These are phyloP conservation scores for Cercospora canescens DNA, from an alignment of 2,329 filamentous ascomycete genomes.

Conservation along the genomic window DNA sequence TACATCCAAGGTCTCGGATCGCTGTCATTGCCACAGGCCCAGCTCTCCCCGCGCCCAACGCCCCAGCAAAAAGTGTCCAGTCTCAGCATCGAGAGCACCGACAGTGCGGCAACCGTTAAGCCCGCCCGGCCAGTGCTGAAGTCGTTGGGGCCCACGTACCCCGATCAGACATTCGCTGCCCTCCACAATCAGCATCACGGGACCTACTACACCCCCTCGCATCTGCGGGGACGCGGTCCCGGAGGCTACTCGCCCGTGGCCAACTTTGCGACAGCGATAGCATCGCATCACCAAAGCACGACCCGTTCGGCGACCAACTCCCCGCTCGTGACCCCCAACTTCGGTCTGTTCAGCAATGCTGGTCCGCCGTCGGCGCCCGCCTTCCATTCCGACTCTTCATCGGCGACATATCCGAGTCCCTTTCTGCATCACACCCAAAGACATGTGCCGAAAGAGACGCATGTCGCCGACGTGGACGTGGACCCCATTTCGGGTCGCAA, in stretches of 20 bases:
- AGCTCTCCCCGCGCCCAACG: constrained; percentile 36
- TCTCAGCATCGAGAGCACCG: constrained; percentile 42
- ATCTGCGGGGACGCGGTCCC: not conserved
- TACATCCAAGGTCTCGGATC: constrained; percentile 19
- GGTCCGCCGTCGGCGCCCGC: constrained; percentile 33
- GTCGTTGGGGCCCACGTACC: constrained; percentile 42
- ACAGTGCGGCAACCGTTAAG: constrained; percentile 37
- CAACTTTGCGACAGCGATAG: constrained; percentile 40
- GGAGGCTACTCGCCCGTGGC: constrained; percentile 3
- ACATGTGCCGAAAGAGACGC: constrained; percentile 63
- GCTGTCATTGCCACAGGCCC: constrained; percentile 8
- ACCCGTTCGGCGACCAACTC: constrained; percentile 40
- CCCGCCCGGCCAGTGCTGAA: constrained; percentile 27
- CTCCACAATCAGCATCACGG: constrained; percentile 49
- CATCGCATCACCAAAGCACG: constrained; percentile 32
- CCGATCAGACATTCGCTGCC: constrained; percentile 53
- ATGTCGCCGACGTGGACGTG: constrained; percentile 87
- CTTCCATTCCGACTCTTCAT: constrained; percentile 34
- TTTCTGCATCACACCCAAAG: constrained; percentile 52
- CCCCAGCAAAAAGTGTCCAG: constrained; percentile 44
- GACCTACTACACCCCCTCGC: constrained; percentile 32
- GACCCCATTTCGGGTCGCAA: constrained; percentile 89
- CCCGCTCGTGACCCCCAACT: constrained; percentile 45
- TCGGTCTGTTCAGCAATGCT: constrained; percentile 44
- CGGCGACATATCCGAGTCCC: constrained; percentile 50